Base-by-base conservation (phyloP, 2,329 filamentous ascomycete genomes). In the Nemania sp. region DNA sequence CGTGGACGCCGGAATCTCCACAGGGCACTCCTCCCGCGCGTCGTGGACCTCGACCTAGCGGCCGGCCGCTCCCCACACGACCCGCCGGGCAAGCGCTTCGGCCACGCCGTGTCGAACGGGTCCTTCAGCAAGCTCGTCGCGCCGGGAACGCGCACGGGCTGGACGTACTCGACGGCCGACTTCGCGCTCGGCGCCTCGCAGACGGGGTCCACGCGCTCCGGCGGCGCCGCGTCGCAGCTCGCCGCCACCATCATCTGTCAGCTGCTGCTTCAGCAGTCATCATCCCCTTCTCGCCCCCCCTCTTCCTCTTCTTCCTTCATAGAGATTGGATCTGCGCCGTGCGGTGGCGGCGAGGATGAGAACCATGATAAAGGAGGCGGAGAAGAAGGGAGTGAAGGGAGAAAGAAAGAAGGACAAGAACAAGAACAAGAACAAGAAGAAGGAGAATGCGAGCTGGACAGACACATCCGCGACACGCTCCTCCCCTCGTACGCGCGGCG, bases 121-220 rank as follows among this genome's bases (percentile, higher is more conserved):
- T 92, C 89, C 6, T 98, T 98, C 75, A 91, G 87, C 73, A 99
- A 99, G 75, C 87, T 98, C 39, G 83, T 87, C 29, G 92, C 87
- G 0, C 92, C 94, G 0, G 95, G 94, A 0, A 76, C 90, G 52
- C 83, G 94, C 12, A 93, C 90, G 0, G 94, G 94, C 4, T 65
- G 63, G 63, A 65, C 87, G 1, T 92, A 97, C 73, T 89, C 84
- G 0, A 88, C 67, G 20, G 54, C 64, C 3, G 80, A 77, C 39
- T 82, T 85, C 68, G 78, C 77, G 2, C 71, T 76, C 52, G 85
- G 84, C 0, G 67, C 86, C 0, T 76, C 80, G 13, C 79, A 82
- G 67, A 84, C 82, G 18, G 84, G 81, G 0, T 78, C 80, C 1
- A 83, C 83, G 18, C 74, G 78, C 35, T 83, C 81, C 2, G 87